Evolutionary conservation across 139 green algal genomes (phyloP).

Genomic region (Tetraselmis striata): DNA sequence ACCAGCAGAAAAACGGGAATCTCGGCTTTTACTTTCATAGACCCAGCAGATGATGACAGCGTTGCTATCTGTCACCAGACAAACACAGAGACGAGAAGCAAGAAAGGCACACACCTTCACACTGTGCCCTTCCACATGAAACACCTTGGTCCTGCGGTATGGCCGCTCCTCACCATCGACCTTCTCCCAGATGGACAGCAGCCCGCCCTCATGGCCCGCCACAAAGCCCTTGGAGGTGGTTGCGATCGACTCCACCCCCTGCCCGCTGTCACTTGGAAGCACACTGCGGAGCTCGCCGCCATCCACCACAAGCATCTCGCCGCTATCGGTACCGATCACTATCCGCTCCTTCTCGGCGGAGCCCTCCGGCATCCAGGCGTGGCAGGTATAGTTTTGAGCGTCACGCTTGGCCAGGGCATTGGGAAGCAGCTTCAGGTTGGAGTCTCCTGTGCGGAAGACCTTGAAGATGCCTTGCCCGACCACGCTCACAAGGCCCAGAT

Average conservation of each 20-base stretch:
- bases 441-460: conserved; percentile 35
- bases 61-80: too few relatives aligned
- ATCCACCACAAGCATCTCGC: conserved; percentile 73
- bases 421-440: conserved; percentile 39
- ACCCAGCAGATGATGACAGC: neutral
- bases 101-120: neutral
- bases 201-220: conserved; percentile 39
- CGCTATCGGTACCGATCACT: conserved; percentile 64
- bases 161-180: conserved; percentile 17
- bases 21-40: neutral
- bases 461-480: conserved; percentile 62
- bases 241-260: conserved; percentile 41
- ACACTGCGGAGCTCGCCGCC: conserved; percentile 46
- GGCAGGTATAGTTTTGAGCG: conserved; percentile 42
- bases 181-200: conserved; percentile 22
- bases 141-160: conserved; percentile 19
- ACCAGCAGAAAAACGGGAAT: neutral
- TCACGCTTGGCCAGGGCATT: conserved; percentile 50
- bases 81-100: too few relatives aligned
- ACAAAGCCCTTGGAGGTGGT: conserved; percentile 67
- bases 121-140: conserved; percentile 20
- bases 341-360: conserved; percentile 46
- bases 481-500: conserved; percentile 38
- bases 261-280: conserved; percentile 40
- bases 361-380: conserved; percentile 51